Percentiles rank a stretch among this genome's conserved stretches.
Evolutionary conservation across 345 rosid species (phyloP).

Genomic region (Lumnitzera racemosa): DNA sequence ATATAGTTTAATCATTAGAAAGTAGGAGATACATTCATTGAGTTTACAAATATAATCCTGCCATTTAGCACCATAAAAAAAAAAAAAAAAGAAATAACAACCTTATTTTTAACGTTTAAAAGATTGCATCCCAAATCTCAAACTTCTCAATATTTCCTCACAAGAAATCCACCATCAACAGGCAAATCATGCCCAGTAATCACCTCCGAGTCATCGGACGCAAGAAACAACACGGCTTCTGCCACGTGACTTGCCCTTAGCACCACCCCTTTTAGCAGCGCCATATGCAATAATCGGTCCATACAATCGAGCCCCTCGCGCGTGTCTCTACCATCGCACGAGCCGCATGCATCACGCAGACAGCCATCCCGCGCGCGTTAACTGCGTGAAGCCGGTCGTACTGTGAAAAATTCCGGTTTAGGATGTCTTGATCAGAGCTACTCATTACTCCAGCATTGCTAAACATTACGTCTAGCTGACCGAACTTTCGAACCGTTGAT

Average conservation of each 20-base stretch:
- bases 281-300: conserved; percentile 17
- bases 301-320: conserved; percentile 16
- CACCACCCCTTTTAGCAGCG: conserved; percentile 3
- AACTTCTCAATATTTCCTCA: too few relatives aligned
- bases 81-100: too few relatives aligned
- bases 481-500: conserved; percentile 10
- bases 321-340: conserved; percentile 21
- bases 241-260: conserved; percentile 4
- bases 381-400: conserved; percentile 15
- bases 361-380: conserved; percentile 17
- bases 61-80: too few relatives aligned
- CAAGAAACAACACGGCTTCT: conserved; percentile 1
- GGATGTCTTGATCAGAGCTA: conserved; percentile 10
- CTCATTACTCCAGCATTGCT: conserved; percentile 18
- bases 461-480: conserved; percentile 24
- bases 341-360: conserved; percentile 23
- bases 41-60: too few relatives aligned
- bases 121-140: too few relatives aligned
- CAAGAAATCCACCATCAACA: background rate
- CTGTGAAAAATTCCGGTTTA: conserved; percentile 8
- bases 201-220: conserved; percentile 1
- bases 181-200: conserved; percentile 4
- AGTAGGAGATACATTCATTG: too few relatives aligned
- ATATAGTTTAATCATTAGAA: too few relatives aligned
- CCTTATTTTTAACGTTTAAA: too few relatives aligned